Conservation (phyloP, 768 basidiomycete genomes). For the Rhodotorula toruloides region DNA sequence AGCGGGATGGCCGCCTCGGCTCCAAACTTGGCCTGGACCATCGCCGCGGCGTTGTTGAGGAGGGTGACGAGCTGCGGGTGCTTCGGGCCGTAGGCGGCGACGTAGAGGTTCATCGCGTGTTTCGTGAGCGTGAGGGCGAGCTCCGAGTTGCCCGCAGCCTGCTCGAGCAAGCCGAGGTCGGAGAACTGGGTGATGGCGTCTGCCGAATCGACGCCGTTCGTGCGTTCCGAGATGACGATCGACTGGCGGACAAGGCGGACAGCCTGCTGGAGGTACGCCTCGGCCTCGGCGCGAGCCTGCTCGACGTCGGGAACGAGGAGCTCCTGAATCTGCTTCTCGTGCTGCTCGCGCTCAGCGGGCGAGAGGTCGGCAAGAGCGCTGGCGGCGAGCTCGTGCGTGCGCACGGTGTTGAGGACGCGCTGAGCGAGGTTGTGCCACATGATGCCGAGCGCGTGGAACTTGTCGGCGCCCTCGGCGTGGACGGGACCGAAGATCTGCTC, state of each 20-base stretch:
- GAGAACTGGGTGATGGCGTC: constrained; percentile 50
- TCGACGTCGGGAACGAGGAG: constrained; percentile 45
- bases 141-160: constrained; percentile 47
- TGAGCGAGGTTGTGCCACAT: constrained; percentile 47
- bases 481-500: constrained; percentile 51
- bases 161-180: constrained; percentile 51
- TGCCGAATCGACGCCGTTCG: constrained; percentile 47
- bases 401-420: constrained; percentile 24
- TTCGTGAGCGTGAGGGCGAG: constrained; percentile 46
- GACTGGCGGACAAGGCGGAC: constrained; percentile 49
- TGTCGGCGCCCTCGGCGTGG: constrained; percentile 50
- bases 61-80: constrained; percentile 49
- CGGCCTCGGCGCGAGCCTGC: constrained; percentile 42
- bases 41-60: constrained; percentile 46
- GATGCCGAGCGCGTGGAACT: constrained; percentile 50
- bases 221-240: constrained; percentile 50
- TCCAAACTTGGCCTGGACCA: constrained; percentile 42
- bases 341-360: constrained; percentile 18
- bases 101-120: constrained; percentile 49
- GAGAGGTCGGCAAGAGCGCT: constrained; percentile 24
- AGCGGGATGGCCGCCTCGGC: constrained; percentile 45
- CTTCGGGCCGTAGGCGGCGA: constrained; percentile 47
- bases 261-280: constrained; percentile 46
- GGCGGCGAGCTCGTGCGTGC: constrained; percentile 35
- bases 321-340: constrained; percentile 18